Conservation (phyloP, 2,329 filamentous ascomycete species). For the Fusarium sp. region DNA sequence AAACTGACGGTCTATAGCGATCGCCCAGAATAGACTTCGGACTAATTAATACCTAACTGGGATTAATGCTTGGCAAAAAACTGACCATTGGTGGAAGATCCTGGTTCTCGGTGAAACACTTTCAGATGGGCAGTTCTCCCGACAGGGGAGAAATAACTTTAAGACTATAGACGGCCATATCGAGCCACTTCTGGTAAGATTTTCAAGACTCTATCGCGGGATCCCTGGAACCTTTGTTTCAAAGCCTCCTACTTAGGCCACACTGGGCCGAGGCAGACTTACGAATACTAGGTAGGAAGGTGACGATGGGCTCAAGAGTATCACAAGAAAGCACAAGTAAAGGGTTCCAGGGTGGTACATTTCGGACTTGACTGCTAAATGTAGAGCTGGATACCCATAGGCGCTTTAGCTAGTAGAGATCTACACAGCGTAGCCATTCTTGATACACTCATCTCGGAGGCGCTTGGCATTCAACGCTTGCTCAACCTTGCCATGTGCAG, state of each 20-base stretch:
- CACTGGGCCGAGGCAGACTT: neutral
- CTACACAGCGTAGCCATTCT: conserved; percentile 10
- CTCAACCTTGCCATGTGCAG: conserved; percentile 9
- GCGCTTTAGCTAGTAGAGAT: neutral
- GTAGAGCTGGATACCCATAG: neutral
- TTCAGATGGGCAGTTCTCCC: neutral
- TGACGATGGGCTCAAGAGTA: neutral
- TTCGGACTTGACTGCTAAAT: neutral
- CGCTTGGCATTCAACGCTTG: neutral
- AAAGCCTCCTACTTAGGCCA: neutral
- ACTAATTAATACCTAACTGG: neutral
- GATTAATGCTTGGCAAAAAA: neutral
- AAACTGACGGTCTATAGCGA: neutral
- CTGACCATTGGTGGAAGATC: neutral
- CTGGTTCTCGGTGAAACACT: neutral
- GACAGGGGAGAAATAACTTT: neutral
- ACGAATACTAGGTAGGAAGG: neutral
- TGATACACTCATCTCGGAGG: conserved; percentile 8
- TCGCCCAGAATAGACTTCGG: neutral
- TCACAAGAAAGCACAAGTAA: neutral
- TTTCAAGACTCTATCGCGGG: neutral
- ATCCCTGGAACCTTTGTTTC: neutral
- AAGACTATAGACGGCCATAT: neutral
- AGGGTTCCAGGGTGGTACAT: neutral
- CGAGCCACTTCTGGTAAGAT: neutral